phyloP scores from a whole-genome alignment of 257 asterid genomes.

The Jacaranda mimosifolia region DNA sequence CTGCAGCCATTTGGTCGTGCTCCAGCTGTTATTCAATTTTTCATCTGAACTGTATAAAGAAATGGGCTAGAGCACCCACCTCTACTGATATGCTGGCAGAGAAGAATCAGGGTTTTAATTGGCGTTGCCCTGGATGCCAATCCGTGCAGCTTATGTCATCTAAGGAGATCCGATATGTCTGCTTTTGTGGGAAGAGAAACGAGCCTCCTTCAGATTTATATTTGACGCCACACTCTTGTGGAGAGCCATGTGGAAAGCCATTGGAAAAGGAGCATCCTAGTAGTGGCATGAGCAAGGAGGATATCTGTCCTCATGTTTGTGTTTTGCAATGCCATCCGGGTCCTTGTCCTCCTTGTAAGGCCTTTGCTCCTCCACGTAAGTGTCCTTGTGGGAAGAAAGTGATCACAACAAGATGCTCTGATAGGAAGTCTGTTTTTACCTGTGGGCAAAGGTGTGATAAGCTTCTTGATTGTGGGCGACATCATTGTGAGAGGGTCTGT shows the following conservation, averaged over 20 bases:
- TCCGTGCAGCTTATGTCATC: slow-evolving; percentile 86
- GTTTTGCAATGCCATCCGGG: slow-evolving; percentile 99
- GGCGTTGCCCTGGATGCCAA: slow-evolving; percentile 99
- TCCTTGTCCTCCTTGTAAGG: slow-evolving; percentile 98
- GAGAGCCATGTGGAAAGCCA: slow-evolving; percentile 92
- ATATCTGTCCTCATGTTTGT: slow-evolving; percentile 91
- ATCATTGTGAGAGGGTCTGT: slow-evolving; percentile 71
- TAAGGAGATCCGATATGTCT: slow-evolving; percentile 79
- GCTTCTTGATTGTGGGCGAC: slow-evolving; percentile 89
- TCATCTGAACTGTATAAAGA: slow-evolving; percentile 85
- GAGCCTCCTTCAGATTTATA: slow-evolving; percentile 95
- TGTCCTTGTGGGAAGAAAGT: slow-evolving; percentile 97
- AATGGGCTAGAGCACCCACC: slow-evolving; percentile 99
- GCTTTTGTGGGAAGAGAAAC: slow-evolving; percentile 90
- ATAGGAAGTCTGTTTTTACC: slow-evolving; percentile 80
- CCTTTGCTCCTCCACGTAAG: slow-evolving; percentile 86
- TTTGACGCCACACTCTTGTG: slow-evolving; percentile 98
- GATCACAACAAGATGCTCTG: slow-evolving; percentile 91
- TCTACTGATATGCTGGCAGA: slow-evolving; percentile 83
- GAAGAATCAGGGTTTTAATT: slow-evolving; percentile 85
- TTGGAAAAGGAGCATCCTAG: slow-evolving; percentile 81
- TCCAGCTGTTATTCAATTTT: slow-evolving; percentile 92
- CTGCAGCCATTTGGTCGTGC: slow-evolving; percentile 94
- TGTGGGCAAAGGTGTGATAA: slow-evolving; percentile 90
- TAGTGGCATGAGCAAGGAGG: slow-evolving; percentile 65